Evolutionary conservation across 108 stramenopile genomes (phyloP), one percentile per base, ranked within the genome.

Genomic region (Skeletonema tropicum): DNA sequence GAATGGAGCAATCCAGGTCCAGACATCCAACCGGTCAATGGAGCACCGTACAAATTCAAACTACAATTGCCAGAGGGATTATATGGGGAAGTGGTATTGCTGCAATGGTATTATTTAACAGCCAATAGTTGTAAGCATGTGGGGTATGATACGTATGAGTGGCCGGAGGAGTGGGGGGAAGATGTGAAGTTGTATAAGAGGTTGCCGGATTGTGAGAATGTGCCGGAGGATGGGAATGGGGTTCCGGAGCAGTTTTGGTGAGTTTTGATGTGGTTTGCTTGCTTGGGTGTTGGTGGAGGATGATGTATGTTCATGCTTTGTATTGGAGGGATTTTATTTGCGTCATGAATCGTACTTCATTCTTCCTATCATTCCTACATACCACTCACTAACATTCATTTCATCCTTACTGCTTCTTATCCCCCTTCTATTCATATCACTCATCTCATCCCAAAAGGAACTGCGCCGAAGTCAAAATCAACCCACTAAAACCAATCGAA

Each of bases 31-130:
- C 60, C 42, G 3, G 73, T 36, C 23, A 46, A 29, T 8, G 73
- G 77, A 14, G 39, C 25, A 15, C 29, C 17, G 3, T 85, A 69
- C 29, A 57, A 48, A 19, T 70, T 74, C 39, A 33, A 74, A 25
- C 70, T 79, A 17, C 69, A 82, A 32, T 35, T 92, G 14, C 91
- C 89, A 5, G 36, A 59, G 7, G 68, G 77, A 32, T 45, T 89
- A 26, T 11, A 32, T 33, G 87, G 91, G 12, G 86, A 88, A 25
- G 55, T 83, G 33, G 77, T 89, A 12, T 60, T 91, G 14, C 49
- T 89, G n/a, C 89, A 91, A 58, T 94, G 93, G 93, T 73, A 76
- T 29, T 94, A 94, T 68, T 39, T 87, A 7, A 94, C 90, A 1
- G 93, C 85, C 26, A 94, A 94, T 49, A 80, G 79, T 31, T 80